Evolutionary conservation across 257 asterid genomes (phyloP).

Genomic region (Plantago major): DNA sequence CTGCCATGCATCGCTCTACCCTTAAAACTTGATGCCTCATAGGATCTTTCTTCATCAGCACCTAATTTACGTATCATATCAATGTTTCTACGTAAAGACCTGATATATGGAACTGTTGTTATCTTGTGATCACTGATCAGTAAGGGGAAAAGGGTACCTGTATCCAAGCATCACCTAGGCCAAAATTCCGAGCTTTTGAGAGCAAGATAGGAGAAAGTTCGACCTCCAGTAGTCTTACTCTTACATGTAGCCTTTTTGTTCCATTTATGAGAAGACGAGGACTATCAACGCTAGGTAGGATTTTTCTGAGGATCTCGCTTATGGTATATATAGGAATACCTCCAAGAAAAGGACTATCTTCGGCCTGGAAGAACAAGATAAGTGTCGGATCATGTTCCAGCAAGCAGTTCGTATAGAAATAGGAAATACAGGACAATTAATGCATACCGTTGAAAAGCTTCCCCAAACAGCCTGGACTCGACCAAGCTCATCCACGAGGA

Average conservation of each 20-base stretch:
- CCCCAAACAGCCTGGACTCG: too few species aligned
- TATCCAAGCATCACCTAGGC: constrained; percentile 89
- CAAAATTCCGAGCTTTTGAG: constrained; percentile 99
- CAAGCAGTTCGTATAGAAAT: constrained; percentile 20
- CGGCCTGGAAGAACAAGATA: constrained; percentile 58
- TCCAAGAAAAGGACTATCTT: constrained; percentile 90
- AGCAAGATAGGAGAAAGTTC: constrained; percentile 89
- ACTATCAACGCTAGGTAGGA: constrained; percentile 52
- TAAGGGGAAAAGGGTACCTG: constrained; percentile 45
- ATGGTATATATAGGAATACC: constrained; percentile 82
- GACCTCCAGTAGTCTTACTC: constrained; percentile 85
- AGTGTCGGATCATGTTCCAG: constrained; percentile 21
- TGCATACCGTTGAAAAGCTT: too few species aligned
- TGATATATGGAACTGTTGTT: too few species aligned
- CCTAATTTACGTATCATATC: too few species aligned
- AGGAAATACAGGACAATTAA: too few species aligned
- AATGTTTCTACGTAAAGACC: too few species aligned
- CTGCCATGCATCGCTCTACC: constrained; percentile 93
- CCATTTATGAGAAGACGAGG: constrained; percentile 73
- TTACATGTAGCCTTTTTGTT: constrained; percentile 70
- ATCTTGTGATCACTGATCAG: constrained; percentile 3
- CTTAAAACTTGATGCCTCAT: constrained; percentile 87
- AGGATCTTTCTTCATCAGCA: constrained; percentile 83
- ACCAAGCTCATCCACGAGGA: too few species aligned
- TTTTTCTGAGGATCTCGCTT: constrained; percentile 69